These are phyloP conservation scores for Eremothecium cymbalariae DNA, from an alignment of 1,139 yeast species.

Conservation along the genomic window DNA sequence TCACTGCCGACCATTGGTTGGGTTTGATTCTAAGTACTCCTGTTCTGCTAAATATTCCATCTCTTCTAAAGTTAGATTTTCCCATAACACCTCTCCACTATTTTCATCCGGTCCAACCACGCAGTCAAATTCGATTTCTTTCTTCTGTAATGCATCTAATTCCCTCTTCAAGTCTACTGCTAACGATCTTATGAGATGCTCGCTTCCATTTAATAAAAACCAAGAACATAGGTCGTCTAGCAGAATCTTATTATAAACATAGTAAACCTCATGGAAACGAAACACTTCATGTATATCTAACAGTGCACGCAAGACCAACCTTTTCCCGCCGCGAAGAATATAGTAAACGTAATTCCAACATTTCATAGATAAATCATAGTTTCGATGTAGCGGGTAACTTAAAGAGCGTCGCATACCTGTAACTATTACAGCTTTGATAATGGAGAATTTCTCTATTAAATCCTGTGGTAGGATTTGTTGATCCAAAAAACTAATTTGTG, in stretches of 20 bases:
- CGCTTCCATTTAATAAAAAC: constrained; percentile 48
- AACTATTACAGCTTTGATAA: constrained; percentile 47
- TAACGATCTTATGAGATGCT: constrained; percentile 47
- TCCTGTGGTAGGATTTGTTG: constrained; percentile 40
- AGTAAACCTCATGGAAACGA: constrained; percentile 78
- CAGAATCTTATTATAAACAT: constrained; percentile 74
- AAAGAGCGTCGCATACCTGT: constrained; percentile 66
- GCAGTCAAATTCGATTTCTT: constrained; percentile 22
- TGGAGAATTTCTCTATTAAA: constrained; percentile 22
- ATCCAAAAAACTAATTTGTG: constrained; percentile 70
- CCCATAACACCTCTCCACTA: constrained; percentile 23
- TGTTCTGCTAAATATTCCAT: constrained; percentile 24
- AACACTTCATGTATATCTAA: constrained; percentile 63
- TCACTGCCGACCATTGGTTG: constrained; percentile 1
- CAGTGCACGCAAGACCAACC: constrained; percentile 51
- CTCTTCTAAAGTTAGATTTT: constrained; percentile 24
- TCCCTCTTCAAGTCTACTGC: constrained; percentile 51
- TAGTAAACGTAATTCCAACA: constrained; percentile 74
- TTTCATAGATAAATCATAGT: constrained; percentile 48
- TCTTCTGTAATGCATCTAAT: constrained; percentile 15
- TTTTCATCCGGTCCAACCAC: constrained; percentile 22
- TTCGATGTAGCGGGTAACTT: constrained; percentile 71
- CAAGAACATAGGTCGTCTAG: constrained; percentile 76
- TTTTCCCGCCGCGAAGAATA: constrained; percentile 59
- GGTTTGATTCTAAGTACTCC: constrained; percentile 10